Conservation (phyloP, 116 monocot genomes). For the Zostera marina region DNA sequence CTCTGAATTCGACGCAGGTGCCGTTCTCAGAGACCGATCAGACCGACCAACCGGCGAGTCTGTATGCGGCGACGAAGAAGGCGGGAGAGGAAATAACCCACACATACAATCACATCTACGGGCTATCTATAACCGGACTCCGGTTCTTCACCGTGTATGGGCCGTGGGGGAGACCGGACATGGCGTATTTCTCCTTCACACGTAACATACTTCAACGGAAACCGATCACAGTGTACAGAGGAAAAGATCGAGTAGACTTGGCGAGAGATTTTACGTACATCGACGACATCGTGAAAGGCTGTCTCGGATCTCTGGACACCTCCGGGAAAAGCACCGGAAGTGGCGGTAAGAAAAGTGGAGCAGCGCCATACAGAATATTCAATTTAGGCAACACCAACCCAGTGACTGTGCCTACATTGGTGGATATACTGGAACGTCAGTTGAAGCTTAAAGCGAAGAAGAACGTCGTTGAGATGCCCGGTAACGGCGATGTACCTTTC, state of each 20-base stretch:
- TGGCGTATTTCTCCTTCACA: conserved; percentile 20
- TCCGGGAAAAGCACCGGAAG: conserved; percentile 18
- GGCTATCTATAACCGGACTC: too few species aligned
- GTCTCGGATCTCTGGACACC: conserved; percentile 34
- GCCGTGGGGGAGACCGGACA: conserved; percentile 51
- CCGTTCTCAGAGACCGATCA: conserved; percentile 59
- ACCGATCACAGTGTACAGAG: conserved; percentile 42
- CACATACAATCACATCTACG: too few species aligned
- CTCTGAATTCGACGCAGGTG: too few species aligned
- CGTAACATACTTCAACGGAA: conserved; percentile 38
- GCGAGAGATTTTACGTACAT: conserved; percentile 23
- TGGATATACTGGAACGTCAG: conserved; percentile 19
- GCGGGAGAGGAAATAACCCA: not conserved
- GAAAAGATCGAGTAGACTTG: conserved; percentile 15
- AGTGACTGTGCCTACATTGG: conserved; percentile 19
- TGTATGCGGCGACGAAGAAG: conserved; percentile 69
- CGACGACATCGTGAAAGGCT: conserved; percentile 45
- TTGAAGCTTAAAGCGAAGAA: conserved; percentile 25
- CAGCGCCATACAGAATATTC: conserved; percentile 6
- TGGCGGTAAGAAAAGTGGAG: conserved; percentile 25
- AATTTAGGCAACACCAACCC: not conserved
- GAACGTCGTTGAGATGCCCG: conserved; percentile 19
- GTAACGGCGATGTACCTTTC: conserved; percentile 33
- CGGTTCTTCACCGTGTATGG: conserved; percentile 62
- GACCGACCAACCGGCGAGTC: conserved; percentile 52